Evolutionary conservation across 192 early-diverging fungal genomes (phyloP).

Genomic region (Gamsiella multidivaricata): DNA sequence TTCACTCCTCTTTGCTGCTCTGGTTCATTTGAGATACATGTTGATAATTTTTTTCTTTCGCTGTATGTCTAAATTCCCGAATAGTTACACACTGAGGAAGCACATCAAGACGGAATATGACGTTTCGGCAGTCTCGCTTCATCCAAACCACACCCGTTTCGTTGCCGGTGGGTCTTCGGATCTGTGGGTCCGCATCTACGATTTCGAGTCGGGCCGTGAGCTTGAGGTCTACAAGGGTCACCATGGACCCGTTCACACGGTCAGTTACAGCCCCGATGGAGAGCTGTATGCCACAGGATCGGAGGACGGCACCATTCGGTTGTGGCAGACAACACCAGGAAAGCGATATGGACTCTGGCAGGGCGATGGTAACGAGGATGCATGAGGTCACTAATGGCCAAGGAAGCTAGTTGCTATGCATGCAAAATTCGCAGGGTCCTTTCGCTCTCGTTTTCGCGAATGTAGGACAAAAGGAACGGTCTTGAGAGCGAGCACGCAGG

Average conservation of each 20-base stretch:
- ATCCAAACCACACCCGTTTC: conserved; percentile 81
- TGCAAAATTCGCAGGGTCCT: no score
- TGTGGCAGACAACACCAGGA: conserved; percentile 90
- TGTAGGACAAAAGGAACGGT: no score
- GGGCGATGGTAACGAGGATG: conserved; percentile 56
- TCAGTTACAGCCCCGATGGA: conserved; percentile 92
- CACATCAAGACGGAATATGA: conserved; percentile 70
- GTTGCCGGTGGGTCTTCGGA: conserved; percentile 85
- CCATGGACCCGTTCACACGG: conserved; percentile 90
- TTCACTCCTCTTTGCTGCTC: background rate
- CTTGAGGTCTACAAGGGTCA: conserved; percentile 91
- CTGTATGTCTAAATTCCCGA: background rate
- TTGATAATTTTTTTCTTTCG: background rate
- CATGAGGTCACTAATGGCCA: background rate
- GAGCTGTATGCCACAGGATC: conserved; percentile 91
- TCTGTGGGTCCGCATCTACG: conserved; percentile 87
- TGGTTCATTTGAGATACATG: background rate
- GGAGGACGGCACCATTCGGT: conserved; percentile 91
- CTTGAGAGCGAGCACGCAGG: no score
- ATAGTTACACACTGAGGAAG: conserved; percentile 61
- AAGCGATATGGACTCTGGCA: conserved; percentile 89
- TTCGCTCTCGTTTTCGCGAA: no score
- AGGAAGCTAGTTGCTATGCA: no score
- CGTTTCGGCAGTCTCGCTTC: conserved; percentile 84
- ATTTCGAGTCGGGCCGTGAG: conserved; percentile 81